phyloP scores from a whole-genome alignment of 1,284 basidiomycete genomes.

The Naganishia sp. region DNA sequence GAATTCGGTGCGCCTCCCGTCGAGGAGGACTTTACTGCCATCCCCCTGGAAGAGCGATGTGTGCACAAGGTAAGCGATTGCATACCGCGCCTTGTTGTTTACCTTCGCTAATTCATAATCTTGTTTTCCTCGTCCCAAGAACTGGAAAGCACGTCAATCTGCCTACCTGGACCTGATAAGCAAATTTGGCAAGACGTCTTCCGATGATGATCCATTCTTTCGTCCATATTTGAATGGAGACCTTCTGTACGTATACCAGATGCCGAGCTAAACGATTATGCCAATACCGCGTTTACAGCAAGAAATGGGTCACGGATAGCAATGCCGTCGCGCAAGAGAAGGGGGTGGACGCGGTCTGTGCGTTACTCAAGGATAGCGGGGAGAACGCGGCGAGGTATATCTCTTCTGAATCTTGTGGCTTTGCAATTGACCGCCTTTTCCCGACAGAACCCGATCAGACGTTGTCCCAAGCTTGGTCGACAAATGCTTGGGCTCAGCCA shows the following conservation, averaged over 20 bases:
- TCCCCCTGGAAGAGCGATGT: conserved; percentile 80
- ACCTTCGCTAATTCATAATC: neutral
- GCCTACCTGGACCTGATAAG: conserved; percentile 88
- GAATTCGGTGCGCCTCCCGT: conserved; percentile 63
- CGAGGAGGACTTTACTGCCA: conserved; percentile 88
- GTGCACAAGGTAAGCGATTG: conserved; percentile 67
- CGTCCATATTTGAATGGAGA: conserved; percentile 68
- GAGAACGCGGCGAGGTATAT: conserved; percentile 69
- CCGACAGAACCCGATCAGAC: conserved; percentile 65
- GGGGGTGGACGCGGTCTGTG: conserved; percentile 80
- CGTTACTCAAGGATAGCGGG: conserved; percentile 87
- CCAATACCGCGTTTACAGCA: conserved; percentile 56
- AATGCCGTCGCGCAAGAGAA: conserved; percentile 99
- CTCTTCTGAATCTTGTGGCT: neutral
- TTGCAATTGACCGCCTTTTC: neutral
- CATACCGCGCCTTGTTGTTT: neutral
- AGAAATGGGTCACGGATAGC: conserved; percentile 83
- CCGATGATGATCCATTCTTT: conserved; percentile 92
- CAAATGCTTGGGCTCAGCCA: conserved; percentile 88
- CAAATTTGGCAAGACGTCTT: conserved; percentile 80
- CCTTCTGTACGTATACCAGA: conserved; percentile 40
- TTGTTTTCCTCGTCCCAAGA: conserved; percentile 53
- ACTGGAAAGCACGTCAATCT: conserved; percentile 96
- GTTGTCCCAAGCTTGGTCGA: conserved; percentile 90
- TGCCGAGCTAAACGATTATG: neutral